Conservation (phyloP, 106 monocot genomes). For the Hemerocallis citrina region DNA sequence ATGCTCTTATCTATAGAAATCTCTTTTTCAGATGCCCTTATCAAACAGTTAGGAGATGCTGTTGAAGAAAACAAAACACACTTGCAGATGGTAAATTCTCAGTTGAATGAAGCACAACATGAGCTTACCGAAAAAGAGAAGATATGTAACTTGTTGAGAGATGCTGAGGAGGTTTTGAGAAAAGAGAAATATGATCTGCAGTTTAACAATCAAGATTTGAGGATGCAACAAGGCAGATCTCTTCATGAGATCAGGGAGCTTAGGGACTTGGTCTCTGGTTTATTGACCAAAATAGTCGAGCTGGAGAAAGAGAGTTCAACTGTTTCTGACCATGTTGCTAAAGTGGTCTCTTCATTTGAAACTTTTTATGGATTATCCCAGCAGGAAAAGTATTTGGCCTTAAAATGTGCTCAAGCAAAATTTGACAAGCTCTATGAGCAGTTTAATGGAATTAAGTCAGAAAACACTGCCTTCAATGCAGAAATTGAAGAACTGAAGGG, state of each 20-base stretch:
- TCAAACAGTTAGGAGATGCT: constrained; percentile 47
- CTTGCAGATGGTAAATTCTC: constrained; percentile 32
- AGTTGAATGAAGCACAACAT: constrained; percentile 33
- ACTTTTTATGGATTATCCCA: constrained; percentile 33
- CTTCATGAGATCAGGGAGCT: constrained; percentile 32
- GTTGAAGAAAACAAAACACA: constrained; percentile 37
- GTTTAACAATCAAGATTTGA: constrained; percentile 40
- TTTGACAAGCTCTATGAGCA: constrained; percentile 45
- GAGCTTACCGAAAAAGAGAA: constrained; percentile 55
- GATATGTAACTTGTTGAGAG: constrained; percentile 33
- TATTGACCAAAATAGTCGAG: constrained; percentile 37
- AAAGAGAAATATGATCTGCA: constrained; percentile 49
- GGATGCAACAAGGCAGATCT: constrained; percentile 28
- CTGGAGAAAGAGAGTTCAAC: constrained; percentile 47
- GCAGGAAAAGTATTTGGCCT: constrained; percentile 49
- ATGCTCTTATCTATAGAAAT: too few relatives aligned
- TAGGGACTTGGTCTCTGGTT: constrained; percentile 24
- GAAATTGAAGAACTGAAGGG: constrained; percentile 41
- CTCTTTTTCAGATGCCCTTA: constrained; percentile 70
- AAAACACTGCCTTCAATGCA: constrained; percentile 33
- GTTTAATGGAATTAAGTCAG: constrained; percentile 18
- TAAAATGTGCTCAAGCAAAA: constrained; percentile 36
- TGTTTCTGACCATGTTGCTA: constrained; percentile 31
- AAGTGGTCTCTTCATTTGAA: constrained; percentile 37
- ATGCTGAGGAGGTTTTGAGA: constrained; percentile 31